A percentile compares a stretch with the other conserved stretches of the same genome.
These are phyloP conservation scores for Trametes elegans DNA, from an alignment of 768 basidiomycete genomes.

Conservation along the genomic window DNA sequence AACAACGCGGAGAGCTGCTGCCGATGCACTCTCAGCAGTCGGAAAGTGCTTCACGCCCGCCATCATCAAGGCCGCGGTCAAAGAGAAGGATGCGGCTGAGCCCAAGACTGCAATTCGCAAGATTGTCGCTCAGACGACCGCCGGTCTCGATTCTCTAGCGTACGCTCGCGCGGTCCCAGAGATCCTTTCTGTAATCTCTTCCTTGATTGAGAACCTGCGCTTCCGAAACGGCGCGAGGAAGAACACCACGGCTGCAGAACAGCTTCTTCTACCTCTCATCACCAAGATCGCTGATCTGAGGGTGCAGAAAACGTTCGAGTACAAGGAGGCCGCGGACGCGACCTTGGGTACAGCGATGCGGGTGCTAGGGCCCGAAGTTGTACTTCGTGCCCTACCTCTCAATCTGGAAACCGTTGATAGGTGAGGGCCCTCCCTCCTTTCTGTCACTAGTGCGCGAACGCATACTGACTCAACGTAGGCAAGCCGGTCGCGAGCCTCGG, in stretches of 20 bases:
- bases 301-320: slow-evolving; percentile 79
- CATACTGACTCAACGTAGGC: slow-evolving; percentile 35
- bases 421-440: slow-evolving; percentile 47
- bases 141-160: slow-evolving; percentile 69
- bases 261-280: slow-evolving; percentile 67
- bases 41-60: slow-evolving; percentile 68
- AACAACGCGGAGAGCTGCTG: slow-evolving; percentile 59
- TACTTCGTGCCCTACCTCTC: slow-evolving; percentile 75
- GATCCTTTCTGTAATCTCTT: slow-evolving; percentile 68
- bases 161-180: slow-evolving; percentile 79
- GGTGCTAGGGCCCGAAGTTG: slow-evolving; percentile 77
- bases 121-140: slow-evolving; percentile 61
- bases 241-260: slow-evolving; percentile 61
- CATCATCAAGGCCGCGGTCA: slow-evolving; percentile 53
- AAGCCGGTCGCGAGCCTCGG: slow-evolving; percentile 76
- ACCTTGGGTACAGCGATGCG: slow-evolving; percentile 80
- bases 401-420: slow-evolving; percentile 81
- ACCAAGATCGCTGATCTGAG: slow-evolving; percentile 71
- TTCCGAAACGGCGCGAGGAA: slow-evolving; percentile 41
- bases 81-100: slow-evolving; percentile 40
- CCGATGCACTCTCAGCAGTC: slow-evolving; percentile 59
- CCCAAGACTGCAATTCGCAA: slow-evolving; percentile 56
- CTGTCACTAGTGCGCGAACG: not conserved
- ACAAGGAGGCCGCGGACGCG: slow-evolving; percentile 83
- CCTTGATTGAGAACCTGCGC: slow-evolving; percentile 63